phyloP scores from a whole-genome alignment of 306 rosid species.

The Medicago ruthenica region DNA sequence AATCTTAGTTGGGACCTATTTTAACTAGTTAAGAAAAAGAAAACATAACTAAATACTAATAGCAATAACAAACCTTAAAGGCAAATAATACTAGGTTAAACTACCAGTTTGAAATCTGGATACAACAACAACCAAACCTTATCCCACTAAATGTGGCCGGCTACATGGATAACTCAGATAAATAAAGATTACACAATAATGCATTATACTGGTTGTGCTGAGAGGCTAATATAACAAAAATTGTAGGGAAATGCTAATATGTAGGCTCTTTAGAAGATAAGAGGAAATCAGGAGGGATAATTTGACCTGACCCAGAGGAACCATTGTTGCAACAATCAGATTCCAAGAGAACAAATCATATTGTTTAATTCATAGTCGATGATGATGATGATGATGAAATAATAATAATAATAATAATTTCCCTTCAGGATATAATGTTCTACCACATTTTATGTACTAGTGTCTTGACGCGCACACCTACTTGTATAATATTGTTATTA shows the following conservation, averaged over 20 bases:
- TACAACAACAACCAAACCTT: no score
- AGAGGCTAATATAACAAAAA: not conserved
- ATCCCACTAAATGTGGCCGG: no score
- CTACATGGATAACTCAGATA: not conserved
- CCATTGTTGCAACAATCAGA: slow-evolving; percentile 12
- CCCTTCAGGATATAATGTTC: slow-evolving; percentile 7
- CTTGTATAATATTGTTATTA: not conserved
- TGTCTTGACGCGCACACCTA: not conserved
- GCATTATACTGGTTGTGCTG: not conserved
- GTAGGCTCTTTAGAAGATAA: slow-evolving; percentile 5
- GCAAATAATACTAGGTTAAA: slow-evolving; percentile 1
- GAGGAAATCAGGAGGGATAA: slow-evolving; percentile 13
- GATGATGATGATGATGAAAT: no score
- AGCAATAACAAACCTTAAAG: not conserved
- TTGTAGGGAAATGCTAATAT: not conserved
- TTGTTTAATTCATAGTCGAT: slow-evolving; percentile 3
- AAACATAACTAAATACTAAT: slow-evolving; percentile 3
- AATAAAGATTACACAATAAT: slow-evolving; percentile 12
- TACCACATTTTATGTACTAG: not conserved
- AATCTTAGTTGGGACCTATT: not conserved
- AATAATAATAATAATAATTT: not conserved
- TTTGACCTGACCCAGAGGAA: slow-evolving; percentile 1
- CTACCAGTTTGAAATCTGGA: not conserved
- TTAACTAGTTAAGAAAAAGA: slow-evolving; percentile 1
- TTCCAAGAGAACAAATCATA: not conserved